phyloP scores from a whole-genome alignment of 1,139 yeast species.

The Candida sp. region DNA sequence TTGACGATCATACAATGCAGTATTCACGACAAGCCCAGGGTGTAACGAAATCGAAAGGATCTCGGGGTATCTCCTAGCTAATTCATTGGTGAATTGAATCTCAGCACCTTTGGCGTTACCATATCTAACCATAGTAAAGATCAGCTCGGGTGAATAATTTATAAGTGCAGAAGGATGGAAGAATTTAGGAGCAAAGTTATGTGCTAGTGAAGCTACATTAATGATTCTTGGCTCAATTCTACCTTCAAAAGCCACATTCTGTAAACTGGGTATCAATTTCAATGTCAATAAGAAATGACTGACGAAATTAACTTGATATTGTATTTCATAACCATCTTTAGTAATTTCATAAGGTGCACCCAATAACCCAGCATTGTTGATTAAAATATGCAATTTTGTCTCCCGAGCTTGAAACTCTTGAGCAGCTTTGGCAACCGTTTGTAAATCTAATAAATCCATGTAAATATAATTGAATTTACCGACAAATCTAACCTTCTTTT shows the following conservation, averaged over 20 bases:
- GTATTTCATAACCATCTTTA: conserved; percentile 37
- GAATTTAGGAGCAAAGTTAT: conserved; percentile 20
- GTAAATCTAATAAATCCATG: conserved; percentile 32
- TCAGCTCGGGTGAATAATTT: conserved; percentile 19
- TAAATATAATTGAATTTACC: conserved; percentile 28
- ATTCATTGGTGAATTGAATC: conserved; percentile 27
- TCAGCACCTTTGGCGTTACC: conserved; percentile 31
- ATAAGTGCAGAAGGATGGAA: conserved; percentile 20
- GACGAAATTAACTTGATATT: conserved; percentile 40
- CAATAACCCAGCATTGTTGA: conserved; percentile 44
- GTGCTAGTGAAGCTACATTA: conserved; percentile 32
- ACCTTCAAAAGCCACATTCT: conserved; percentile 16
- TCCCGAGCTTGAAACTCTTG: conserved; percentile 21
- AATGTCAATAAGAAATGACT: conserved; percentile 33
- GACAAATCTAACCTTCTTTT: conserved; percentile 10
- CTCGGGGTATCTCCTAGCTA: conserved; percentile 27
- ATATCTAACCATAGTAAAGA: conserved; percentile 32
- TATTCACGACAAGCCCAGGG: conserved; percentile 38
- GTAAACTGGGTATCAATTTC: conserved; percentile 24
- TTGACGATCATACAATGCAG: conserved; percentile 33
- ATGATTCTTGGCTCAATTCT: conserved; percentile 26
- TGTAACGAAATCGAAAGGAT: conserved; percentile 34
- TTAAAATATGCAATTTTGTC: conserved; percentile 27
- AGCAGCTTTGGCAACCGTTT: conserved; percentile 28
- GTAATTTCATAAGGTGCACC: conserved; percentile 33